Percentiles rank a stretch among this genome's conserved stretches.
Evolutionary conservation across 176 grass and related monocot genomes (phyloP).

Genomic region (Secale cereale): DNA sequence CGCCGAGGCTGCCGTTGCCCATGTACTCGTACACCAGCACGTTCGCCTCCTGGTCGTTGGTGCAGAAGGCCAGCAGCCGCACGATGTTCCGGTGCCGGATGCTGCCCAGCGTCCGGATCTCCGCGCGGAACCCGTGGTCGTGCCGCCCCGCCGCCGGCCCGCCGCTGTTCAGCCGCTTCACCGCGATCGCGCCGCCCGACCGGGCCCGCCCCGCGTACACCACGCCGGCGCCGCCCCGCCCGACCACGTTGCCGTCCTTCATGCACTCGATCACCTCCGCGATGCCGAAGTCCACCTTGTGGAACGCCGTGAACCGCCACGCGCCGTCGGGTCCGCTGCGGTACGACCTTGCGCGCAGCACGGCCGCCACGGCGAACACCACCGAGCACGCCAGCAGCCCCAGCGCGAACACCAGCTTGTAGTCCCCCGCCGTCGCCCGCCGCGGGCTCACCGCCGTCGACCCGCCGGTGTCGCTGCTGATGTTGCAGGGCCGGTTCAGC

Average conservation of each 20-base stretch:
- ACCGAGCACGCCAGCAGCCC: slow-evolving; percentile 75
- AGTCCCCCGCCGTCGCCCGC: slow-evolving; percentile 21
- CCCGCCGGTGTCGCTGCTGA: not conserved
- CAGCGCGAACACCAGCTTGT: slow-evolving; percentile 79
- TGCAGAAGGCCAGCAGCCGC: slow-evolving; percentile 79
- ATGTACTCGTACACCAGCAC: slow-evolving; percentile 99
- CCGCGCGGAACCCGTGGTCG: slow-evolving; percentile 85
- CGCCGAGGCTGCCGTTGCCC: slow-evolving; percentile 69
- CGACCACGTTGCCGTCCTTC: slow-evolving; percentile 94
- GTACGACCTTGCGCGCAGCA: slow-evolving; percentile 54
- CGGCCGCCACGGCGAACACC: slow-evolving; percentile 66
- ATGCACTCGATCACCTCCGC: slow-evolving; percentile 85
- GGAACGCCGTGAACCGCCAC: slow-evolving; percentile 87
- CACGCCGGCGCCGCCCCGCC: slow-evolving; percentile 78
- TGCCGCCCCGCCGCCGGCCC: not conserved
- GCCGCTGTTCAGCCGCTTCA: slow-evolving; percentile 58
- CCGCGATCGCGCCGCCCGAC: slow-evolving; percentile 51
- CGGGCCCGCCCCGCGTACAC: slow-evolving; percentile 61
- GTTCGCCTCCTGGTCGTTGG: slow-evolving; percentile 22
- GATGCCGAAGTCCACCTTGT: slow-evolving; percentile 82
- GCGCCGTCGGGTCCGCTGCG: not conserved
- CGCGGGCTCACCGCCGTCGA: not conserved
- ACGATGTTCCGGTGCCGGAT: slow-evolving; percentile 96
- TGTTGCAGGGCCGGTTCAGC: slow-evolving; percentile 42
- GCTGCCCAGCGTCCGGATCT: slow-evolving; percentile 85